Evolutionary conservation across 257 asterid species (phyloP).

Genomic region (Przewalskia tangutica): DNA sequence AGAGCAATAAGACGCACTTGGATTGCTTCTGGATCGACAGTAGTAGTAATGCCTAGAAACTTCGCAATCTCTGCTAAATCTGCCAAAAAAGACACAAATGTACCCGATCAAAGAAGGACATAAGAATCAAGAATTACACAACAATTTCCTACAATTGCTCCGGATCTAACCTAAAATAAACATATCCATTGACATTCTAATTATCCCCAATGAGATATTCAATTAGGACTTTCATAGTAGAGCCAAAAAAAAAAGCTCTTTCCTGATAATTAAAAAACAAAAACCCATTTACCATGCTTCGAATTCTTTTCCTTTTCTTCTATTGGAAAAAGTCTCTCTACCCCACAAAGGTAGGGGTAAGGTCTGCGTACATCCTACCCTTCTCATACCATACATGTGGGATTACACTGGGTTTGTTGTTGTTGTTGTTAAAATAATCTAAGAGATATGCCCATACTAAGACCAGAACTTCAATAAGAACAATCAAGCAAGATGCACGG

Average conservation of each 20-base stretch:
- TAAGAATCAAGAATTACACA: not conserved
- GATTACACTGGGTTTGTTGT: no score
- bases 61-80: conserved; percentile 98
- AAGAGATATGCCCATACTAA: not conserved
- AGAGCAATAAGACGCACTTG: conserved; percentile 52
- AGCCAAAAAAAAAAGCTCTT: not conserved
- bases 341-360: no score
- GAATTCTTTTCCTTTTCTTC: no score
- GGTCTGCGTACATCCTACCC: no score
- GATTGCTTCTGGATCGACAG: conserved; percentile 82
- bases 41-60: conserved; percentile 84
- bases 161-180: not conserved
- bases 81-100: conserved; percentile 20
- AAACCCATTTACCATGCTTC: not conserved
- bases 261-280: not conserved
- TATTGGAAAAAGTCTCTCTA: no score
- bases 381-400: no score
- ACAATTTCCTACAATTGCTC: not conserved
- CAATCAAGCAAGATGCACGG: not conserved
- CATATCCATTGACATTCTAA: not conserved
- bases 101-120: not conserved
- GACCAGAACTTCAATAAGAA: not conserved
- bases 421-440: no score
- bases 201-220: not conserved
- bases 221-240: not conserved